phyloP scores from a whole-genome alignment of 148 eudicot species.

The Salicornia ramosissima region DNA sequence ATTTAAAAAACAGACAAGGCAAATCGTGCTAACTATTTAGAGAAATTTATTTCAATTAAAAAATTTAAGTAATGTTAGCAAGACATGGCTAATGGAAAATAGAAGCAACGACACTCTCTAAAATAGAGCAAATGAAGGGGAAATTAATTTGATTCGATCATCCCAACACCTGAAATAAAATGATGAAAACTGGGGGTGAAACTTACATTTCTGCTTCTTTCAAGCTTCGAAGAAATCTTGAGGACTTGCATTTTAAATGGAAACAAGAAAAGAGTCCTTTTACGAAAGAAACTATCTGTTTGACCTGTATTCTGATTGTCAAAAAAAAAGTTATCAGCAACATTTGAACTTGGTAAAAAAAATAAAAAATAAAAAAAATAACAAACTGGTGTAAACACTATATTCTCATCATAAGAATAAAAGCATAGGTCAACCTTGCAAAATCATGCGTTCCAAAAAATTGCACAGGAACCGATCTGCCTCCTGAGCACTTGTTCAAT shows the following conservation, averaged over 20 bases:
- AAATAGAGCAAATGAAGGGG: neutral
- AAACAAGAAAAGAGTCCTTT: conserved; percentile 79
- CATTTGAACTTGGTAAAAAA: conserved; percentile 8
- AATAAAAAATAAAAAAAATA: too few relatives aligned
- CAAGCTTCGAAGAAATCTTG: conserved; percentile 65
- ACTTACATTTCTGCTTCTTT: conserved; percentile 88
- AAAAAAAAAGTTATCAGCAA: conserved; percentile 13
- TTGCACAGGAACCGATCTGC: conserved; percentile 81
- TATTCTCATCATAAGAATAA: conserved; percentile 8
- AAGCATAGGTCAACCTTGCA: conserved; percentile 57
- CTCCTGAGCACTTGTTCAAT: conserved; percentile 54
- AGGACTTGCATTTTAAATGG: conserved; percentile 80
- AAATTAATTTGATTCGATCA: neutral
- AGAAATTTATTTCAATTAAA: too few relatives aligned
- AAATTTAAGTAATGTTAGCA: too few relatives aligned
- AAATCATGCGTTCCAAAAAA: conserved; percentile 97
- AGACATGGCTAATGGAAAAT: neutral
- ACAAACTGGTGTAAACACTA: too few relatives aligned
- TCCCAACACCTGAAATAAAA: neutral
- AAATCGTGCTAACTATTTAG: too few relatives aligned
- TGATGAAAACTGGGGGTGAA: neutral
- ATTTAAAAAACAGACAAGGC: too few relatives aligned
- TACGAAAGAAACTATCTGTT: conserved; percentile 77
- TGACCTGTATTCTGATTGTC: conserved; percentile 61
- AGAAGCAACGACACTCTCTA: neutral